Percentiles rank a stretch among this genome's conserved stretches.
Evolutionary conservation across 164 flowering plant genomes (phyloP).

Genomic region (Magnolia officinalis): DNA sequence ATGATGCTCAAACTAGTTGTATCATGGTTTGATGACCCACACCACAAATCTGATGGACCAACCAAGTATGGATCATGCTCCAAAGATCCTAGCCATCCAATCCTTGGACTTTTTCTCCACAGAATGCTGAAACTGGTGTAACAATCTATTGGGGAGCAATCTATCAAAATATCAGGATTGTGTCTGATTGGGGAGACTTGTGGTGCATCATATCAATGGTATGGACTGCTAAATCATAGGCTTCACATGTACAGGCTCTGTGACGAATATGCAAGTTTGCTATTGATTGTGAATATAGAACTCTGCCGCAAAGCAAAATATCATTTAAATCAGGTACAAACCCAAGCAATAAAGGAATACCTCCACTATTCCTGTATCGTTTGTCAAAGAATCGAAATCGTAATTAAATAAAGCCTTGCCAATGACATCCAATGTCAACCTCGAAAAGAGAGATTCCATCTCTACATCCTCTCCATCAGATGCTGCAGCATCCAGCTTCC

Average conservation of each 20-base stretch:
- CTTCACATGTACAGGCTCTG: not conserved
- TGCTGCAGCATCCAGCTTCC: constrained; percentile 79
- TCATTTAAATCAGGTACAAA: not conserved
- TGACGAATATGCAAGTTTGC: not conserved
- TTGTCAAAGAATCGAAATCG: constrained; percentile 90
- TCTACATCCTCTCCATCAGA: constrained; percentile 89
- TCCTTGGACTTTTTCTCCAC: no score
- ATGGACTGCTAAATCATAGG: not conserved
- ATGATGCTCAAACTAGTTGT: not conserved
- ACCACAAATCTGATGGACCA: not conserved
- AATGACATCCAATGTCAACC: constrained; percentile 88
- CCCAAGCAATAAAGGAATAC: constrained; percentile 29
- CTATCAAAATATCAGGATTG: no score
- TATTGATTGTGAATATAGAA: not conserved
- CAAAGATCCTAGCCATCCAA: no score
- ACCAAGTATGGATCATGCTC: no score
- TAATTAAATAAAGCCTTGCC: constrained; percentile 99
- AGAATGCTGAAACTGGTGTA: no score
- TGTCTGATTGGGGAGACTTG: no score
- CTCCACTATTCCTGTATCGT: constrained; percentile 93
- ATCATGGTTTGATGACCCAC: not conserved
- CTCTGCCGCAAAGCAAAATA: not conserved
- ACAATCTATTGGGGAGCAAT: no score
- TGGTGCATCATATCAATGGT: not conserved
- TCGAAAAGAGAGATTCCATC: constrained; percentile 97